These are phyloP conservation scores for Dinochytrium kinnereticum DNA, from an alignment of 371 early-diverging fungal species.

Conservation along the genomic window DNA sequence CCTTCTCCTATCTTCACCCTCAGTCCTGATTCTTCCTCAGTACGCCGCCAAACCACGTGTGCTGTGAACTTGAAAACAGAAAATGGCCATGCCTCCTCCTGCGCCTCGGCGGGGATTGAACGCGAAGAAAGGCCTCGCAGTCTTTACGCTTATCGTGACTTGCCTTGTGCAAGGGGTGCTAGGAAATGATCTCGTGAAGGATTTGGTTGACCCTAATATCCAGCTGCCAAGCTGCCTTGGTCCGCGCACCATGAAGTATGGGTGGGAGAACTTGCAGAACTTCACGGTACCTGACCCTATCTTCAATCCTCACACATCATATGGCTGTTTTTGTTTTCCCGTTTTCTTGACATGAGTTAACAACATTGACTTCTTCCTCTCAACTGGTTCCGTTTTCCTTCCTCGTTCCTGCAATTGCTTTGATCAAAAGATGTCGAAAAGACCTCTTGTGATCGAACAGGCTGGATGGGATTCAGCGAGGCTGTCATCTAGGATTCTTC, in stretches of 20 bases:
- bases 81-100: not conserved
- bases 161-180: not conserved
- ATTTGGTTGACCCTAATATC: not conserved
- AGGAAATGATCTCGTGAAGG: not conserved
- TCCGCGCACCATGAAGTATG: not conserved
- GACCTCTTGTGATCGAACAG: not conserved
- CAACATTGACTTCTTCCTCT: too few species aligned
- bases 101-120: too few species aligned
- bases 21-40: too few species aligned
- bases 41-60: too few species aligned
- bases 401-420: not conserved
- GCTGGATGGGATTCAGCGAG: constrained; percentile 12
- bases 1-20: too few species aligned
- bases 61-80: not conserved
- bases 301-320: not conserved
- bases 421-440: not conserved
- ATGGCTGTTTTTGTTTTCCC: not conserved
- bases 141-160: too few species aligned
- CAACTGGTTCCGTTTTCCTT: too few species aligned
- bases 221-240: not conserved
- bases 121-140: too few species aligned
- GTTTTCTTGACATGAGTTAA: too few species aligned
- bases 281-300: too few species aligned
- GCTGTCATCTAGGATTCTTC: not conserved
- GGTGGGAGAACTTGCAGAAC: constrained; percentile 8